These are phyloP conservation scores for Ascochyta pisi DNA, from an alignment of 2,329 filamentous ascomycete genomes.

Conservation along the genomic window DNA sequence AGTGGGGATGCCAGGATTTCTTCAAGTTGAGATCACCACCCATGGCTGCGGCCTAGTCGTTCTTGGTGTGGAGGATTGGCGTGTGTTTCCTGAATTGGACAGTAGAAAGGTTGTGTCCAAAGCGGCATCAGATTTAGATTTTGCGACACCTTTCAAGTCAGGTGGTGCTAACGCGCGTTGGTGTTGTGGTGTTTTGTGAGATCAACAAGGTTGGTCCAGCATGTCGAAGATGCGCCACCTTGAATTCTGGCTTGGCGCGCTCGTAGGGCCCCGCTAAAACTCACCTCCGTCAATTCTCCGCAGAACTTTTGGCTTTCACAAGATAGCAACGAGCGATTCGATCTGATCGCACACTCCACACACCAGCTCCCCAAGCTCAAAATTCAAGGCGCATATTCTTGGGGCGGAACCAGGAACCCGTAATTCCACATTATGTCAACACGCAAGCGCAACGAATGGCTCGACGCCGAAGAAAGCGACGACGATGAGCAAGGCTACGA, in stretches of 20 bases:
- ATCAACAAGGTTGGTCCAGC: slow-evolving; percentile 10
- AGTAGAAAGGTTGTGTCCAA: too few species aligned
- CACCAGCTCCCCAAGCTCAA: not conserved
- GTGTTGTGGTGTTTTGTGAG: not conserved
- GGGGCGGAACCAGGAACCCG: not conserved
- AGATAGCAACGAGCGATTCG: not conserved
- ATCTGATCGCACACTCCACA: not conserved
- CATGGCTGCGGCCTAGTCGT: slow-evolving; percentile 64
- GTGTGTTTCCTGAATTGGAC: too few species aligned
- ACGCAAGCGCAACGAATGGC: slow-evolving; percentile 75
- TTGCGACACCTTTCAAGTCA: not conserved
- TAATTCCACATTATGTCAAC: slow-evolving; percentile 61
- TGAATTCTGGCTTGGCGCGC: slow-evolving; percentile 8
- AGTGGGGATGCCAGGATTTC: slow-evolving; percentile 84
- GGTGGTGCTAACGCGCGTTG: too few species aligned
- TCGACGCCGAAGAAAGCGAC: slow-evolving; percentile 60
- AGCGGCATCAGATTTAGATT: not conserved
- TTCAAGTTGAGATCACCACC: slow-evolving; percentile 96
- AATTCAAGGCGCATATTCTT: not conserved
- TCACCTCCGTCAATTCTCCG: slow-evolving; percentile 36
- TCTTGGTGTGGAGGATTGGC: not conserved
- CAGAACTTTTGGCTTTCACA: slow-evolving; percentile 32
- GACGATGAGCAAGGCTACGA: slow-evolving; percentile 63
- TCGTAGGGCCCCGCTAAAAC: slow-evolving; percentile 29
- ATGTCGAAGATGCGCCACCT: slow-evolving; percentile 15